Base-by-base conservation (phyloP, 768 basidiomycete species). In the Lactarius evosmus region DNA sequence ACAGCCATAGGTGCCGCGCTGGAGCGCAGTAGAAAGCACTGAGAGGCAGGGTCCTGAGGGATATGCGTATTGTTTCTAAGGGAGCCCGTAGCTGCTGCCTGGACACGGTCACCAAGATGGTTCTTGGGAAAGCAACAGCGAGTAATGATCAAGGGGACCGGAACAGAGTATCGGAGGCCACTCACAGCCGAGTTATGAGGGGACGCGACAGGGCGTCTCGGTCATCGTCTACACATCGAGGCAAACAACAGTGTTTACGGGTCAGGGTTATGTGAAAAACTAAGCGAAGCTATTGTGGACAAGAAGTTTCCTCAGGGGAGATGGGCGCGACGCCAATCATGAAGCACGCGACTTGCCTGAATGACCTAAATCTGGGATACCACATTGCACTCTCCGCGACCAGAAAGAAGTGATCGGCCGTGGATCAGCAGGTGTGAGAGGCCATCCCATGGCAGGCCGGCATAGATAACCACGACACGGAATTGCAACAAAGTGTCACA, bases 81-180 rank as follows among this genome's bases (percentile, higher is more conserved):
- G 64, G 56, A 52, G 64, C 54, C 17, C 54, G 49, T 65, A 44
- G 17, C 46, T 50, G 56, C 33, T 62, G 56, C 65, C 38, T 68
- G 41, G 67, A 62, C 67, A 68, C 67, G 65, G 65, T 68, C 67
- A 68, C 67, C 57, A 62, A 25, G 67, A 66, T 58, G 32, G 56
- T 25, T 25, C 38, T 40, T 34, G 58, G 25, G 27, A 16, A 34
- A 8, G 50, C 44, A 54, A 49, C 59, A 50, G 49, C 50, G 57
- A 59, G 22, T 52, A 25, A 29, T 60, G 64, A 68, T 68, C 67
- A 64, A 60, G 66, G 64, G 64, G 64, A 65, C 60, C 64, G 64
- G 60, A 65, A 61, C 64, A 51, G 49, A 41, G 63, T 41, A 49
- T 19, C 7, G 64, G 25, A 29, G 32, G 27, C n/a, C 6, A 33